A percentile compares a stretch with the other conserved stretches of the same genome.
These are phyloP conservation scores for Magnaporthiopsis rhizophila DNA, from an alignment of 2,329 filamentous ascomycete genomes.

Conservation along the genomic window DNA sequence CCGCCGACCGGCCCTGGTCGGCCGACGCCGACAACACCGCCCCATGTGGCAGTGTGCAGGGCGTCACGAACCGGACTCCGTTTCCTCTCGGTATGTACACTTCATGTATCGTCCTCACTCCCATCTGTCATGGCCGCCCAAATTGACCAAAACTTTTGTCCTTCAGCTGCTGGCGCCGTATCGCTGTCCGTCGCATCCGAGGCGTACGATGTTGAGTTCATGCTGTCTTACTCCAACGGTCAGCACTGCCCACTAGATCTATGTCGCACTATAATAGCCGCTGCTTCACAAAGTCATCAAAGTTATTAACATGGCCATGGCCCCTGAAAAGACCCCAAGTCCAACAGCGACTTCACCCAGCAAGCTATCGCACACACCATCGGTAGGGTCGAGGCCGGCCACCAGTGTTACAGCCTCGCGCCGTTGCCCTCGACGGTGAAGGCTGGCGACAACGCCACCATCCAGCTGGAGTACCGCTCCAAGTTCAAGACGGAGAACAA, in stretches of 20 bases:
- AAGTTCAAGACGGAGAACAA: conserved; percentile 18
- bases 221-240: conserved; percentile 28
- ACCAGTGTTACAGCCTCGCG: conserved; percentile 28
- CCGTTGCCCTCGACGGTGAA: conserved; percentile 17
- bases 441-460: conserved; percentile 26
- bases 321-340: conserved; percentile 18
- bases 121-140: no score
- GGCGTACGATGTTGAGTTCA: conserved; percentile 15
- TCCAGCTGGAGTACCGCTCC: conserved; percentile 29
- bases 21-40: conserved; percentile 39
- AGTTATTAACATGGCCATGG: background rate
- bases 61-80: conserved; percentile 35
- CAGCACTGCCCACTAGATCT: conserved; percentile 13
- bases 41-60: conserved; percentile 40
- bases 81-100: conserved; percentile 39
- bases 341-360: conserved; percentile 24
- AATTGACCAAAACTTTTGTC: background rate
- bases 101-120: background rate
- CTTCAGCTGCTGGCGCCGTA: conserved; percentile 11
- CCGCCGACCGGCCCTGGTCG: conserved; percentile 40
- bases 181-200: conserved; percentile 15
- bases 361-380: conserved; percentile 22
- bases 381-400: conserved; percentile 24
- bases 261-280: no score
- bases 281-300: background rate